Percentiles rank a stretch among this genome's conserved stretches.
phyloP scores from a whole-genome alignment of 2,329 filamentous ascomycete species.

The Sporothrix globosa region DNA sequence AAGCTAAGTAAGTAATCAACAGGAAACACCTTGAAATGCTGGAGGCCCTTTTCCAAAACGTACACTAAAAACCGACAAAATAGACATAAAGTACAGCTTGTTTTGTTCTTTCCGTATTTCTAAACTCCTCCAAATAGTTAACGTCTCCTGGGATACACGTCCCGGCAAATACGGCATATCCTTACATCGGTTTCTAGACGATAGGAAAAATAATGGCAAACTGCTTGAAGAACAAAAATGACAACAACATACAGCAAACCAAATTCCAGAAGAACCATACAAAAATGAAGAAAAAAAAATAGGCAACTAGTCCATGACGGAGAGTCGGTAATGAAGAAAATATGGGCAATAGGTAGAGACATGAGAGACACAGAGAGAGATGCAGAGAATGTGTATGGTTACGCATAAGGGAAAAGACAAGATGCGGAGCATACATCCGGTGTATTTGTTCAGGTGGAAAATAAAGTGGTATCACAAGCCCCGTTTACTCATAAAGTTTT shows the following conservation, averaged over 20 bases:
- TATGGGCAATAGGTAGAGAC: constrained; percentile 3
- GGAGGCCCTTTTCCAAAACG: background rate
- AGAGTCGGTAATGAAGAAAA: background rate
- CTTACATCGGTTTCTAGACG: background rate
- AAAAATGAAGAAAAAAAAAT: constrained; percentile 30
- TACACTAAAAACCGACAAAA: constrained; percentile 1
- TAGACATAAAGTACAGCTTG: constrained; percentile 9
- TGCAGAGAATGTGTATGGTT: background rate
- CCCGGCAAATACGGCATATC: background rate
- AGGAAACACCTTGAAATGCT: constrained; percentile 22
- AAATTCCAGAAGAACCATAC: background rate
- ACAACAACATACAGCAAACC: background rate
- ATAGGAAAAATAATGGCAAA: constrained; percentile 8
- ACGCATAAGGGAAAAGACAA: background rate
- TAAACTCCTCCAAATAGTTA: constrained; percentile 1
- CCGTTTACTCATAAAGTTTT: constrained; percentile 24
- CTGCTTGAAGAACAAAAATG: background rate
- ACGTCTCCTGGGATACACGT: background rate
- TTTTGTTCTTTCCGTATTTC: constrained; percentile 21
- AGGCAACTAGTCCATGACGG: constrained; percentile 24
- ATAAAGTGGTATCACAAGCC: constrained; percentile 41
- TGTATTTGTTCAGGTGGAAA: constrained; percentile 18
- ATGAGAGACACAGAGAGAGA: constrained; percentile 1
- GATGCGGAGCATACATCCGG: background rate
- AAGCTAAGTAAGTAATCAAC: background rate